Conservation (phyloP, 169 alveolate species). For the Hepatocystis sp. region DNA sequence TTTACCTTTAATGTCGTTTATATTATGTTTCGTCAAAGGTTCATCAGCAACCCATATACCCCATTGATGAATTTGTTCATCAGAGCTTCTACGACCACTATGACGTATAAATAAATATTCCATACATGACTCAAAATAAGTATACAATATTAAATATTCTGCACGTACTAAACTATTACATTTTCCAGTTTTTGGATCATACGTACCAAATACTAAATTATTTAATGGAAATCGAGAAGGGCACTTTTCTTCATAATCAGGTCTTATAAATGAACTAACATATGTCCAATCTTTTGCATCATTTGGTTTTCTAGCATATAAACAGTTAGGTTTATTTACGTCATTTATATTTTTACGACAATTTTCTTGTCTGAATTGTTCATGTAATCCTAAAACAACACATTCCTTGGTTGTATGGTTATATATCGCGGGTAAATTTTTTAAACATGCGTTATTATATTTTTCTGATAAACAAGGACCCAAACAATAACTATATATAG, state of each 20-base stretch:
- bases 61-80: neutral
- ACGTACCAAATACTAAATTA: conserved; percentile 42
- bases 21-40: conserved; percentile 28
- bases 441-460: conserved; percentile 38
- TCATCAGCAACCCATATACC: conserved; percentile 40
- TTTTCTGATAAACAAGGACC: conserved; percentile 57
- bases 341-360: conserved; percentile 33
- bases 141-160: neutral
- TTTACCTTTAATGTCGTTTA: conserved; percentile 6
- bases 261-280: conserved; percentile 63
- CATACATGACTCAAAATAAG: conserved; percentile 16
- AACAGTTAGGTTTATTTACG: conserved; percentile 37
- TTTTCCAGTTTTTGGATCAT: conserved; percentile 64
- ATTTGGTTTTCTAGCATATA: conserved; percentile 18
- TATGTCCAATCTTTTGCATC: conserved; percentile 57
- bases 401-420: conserved; percentile 67
- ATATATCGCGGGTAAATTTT: conserved; percentile 62
- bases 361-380: conserved; percentile 25
- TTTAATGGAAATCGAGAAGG: conserved; percentile 70
- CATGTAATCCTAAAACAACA: conserved; percentile 68
- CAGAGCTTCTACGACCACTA: neutral
- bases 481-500: conserved; percentile 54
- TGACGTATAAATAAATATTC: conserved; percentile 36
- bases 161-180: conserved; percentile 28
- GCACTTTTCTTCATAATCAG: conserved; percentile 74